Base-by-base conservation (phyloP, 148 eudicot genomes). In the Oxyria digyna region DNA sequence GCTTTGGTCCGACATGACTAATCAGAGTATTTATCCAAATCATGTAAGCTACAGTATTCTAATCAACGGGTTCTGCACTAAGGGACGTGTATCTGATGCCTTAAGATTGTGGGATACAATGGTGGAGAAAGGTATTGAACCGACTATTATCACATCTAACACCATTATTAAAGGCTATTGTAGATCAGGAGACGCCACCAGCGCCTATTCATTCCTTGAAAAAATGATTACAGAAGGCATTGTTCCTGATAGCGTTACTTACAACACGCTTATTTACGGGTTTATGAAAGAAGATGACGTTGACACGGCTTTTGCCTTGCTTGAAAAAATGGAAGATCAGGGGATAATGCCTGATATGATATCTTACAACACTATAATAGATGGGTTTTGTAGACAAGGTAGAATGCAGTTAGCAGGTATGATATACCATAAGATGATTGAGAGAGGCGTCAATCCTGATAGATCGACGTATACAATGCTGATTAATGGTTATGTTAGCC, bases 191-290 rank as follows among this genome's bases (percentile, higher is more conserved):
- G 79, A 81, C 74, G 74, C 69, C 11, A 52, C 67, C 52, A 79
- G 77, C 68, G 97, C 82, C 14, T 74, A 79, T 45, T 76, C 78
- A 45, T 87, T 91, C 70, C 72, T 87, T 46, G 67, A 72, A 17
- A 79, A 75, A 42, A 78, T 85, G 81, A 74, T 65, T 46, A 45
- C 64, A 8, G 78, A 79, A 78, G 85, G 86, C 41, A 40, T 74
- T 59, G 24, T 66, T 74, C 87, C 90, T 40, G 96, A 88, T 79
- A 49, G 67, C 55, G 67, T 85, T 52, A 83, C 88, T 11, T 91
- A 86, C 75, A 91, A 91, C 84, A 88, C 91, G 40, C 82, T 88
- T 17, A 85, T 88, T 66, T 80, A 88, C 73, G 91, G 95, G 38
- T 86, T 74, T 73, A 37, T 88, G 67, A 88, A 73, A 79, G 83